A percentile compares a stretch with the other conserved stretches of the same genome.
Evolutionary conservation across 148 eudicot genomes (phyloP).

Genomic region (Mesembryanthemum crystallinum): DNA sequence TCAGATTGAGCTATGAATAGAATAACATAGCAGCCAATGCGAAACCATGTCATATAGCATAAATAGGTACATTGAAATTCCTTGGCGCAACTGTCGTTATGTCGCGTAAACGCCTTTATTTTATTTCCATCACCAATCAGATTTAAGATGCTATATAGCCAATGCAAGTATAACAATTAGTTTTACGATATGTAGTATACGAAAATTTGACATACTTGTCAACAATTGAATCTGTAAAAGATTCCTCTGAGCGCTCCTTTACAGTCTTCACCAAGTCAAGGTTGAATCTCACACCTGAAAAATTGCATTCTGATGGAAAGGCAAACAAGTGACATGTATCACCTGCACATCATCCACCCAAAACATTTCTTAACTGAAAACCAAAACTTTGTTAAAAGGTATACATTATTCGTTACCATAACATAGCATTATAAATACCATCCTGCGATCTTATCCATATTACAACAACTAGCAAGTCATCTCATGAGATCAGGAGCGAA

Average conservation of each 20-base stretch:
- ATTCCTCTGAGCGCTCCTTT: conserved; percentile 52
- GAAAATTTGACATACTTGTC: conserved; percentile 47
- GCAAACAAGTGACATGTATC: conserved; percentile 75
- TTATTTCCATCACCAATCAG: background rate
- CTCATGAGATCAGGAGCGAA: background rate
- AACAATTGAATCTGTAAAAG: conserved; percentile 43
- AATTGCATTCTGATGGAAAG: conserved; percentile 97
- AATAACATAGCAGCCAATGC: too few relatives aligned
- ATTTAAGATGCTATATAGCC: background rate
- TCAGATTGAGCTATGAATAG: too few relatives aligned
- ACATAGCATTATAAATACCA: background rate
- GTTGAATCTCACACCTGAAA: conserved; percentile 77
- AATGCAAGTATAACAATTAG: background rate
- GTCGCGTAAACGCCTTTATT: background rate
- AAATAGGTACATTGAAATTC: background rate
- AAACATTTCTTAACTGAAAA: background rate
- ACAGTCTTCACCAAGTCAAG: conserved; percentile 65
- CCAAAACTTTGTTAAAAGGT: background rate
- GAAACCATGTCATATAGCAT: too few relatives aligned
- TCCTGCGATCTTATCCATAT: too few relatives aligned
- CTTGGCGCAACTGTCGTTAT: background rate
- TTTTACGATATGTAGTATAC: background rate
- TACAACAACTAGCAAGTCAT: background rate
- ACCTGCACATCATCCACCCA: conserved; percentile 46
- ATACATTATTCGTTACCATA: conserved; percentile 9